Percentiles rank a stretch among this genome's conserved stretches.
Conservation (phyloP, 768 basidiomycete species). For the Mycena filopes region DNA sequence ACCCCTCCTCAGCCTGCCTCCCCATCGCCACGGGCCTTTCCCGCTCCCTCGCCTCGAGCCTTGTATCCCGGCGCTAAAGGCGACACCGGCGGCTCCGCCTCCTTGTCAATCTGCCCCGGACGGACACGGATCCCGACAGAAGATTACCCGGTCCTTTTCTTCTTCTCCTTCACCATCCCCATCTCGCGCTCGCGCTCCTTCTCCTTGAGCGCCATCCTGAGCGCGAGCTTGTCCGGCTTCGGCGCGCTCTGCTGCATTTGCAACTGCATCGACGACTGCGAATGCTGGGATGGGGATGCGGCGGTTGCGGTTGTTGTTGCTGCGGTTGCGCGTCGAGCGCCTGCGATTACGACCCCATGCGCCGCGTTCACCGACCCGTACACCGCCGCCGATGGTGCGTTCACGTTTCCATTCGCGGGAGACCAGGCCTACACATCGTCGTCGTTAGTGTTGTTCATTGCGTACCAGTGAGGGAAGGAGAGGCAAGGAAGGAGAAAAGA, state of each 20-base stretch:
- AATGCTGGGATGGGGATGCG: too few relatives aligned
- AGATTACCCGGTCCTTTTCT: slow-evolving; percentile 53
- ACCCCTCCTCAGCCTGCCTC: slow-evolving; percentile 20
- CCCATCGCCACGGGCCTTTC: not conserved
- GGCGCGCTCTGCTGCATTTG: not conserved
- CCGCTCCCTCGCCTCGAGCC: not conserved
- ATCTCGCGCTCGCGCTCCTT: slow-evolving; percentile 37
- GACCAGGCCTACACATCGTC: not conserved
- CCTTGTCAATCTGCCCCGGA: slow-evolving; percentile 1
- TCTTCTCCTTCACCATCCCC: slow-evolving; percentile 55
- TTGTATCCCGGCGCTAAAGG: not conserved
- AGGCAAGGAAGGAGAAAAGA: too few relatives aligned
- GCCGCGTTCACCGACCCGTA: slow-evolving; percentile 73
- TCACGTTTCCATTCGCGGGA: not conserved
- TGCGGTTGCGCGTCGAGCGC: not conserved
- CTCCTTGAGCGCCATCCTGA: too few relatives aligned
- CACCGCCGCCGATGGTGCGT: slow-evolving; percentile 57
- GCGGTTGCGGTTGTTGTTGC: too few relatives aligned
- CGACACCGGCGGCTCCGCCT: not conserved
- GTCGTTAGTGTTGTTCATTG: too few relatives aligned
- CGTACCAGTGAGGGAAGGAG: too few relatives aligned
- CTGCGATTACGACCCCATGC: slow-evolving; percentile 68
- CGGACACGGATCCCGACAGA: slow-evolving; percentile 38
- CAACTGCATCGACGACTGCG: too few relatives aligned
- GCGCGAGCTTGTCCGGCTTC: slow-evolving; percentile 7